phyloP scores from a whole-genome alignment of 257 asterid species.

The Fraxinus americana region DNA sequence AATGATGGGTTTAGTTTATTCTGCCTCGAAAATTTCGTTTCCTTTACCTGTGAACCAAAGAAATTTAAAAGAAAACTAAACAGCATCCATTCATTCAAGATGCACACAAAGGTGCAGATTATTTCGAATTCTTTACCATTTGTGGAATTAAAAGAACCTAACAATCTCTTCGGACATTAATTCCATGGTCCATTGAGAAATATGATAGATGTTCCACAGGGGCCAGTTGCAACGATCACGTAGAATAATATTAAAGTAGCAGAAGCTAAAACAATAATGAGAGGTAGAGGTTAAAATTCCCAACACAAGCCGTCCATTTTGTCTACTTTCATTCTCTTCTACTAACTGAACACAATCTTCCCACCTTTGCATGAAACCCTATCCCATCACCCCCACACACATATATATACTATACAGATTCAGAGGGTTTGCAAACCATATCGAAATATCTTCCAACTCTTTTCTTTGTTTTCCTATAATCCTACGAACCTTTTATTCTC shows the following conservation, averaged over 20 bases:
- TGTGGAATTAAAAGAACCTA: conserved; percentile 20
- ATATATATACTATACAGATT: conserved; percentile 19
- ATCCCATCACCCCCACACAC: background rate
- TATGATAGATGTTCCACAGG: background rate
- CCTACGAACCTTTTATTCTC: background rate
- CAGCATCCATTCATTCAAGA: background rate
- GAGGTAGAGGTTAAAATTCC: conserved; percentile 19
- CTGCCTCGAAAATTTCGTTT: background rate
- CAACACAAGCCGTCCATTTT: conserved; percentile 30
- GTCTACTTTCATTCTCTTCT: background rate
- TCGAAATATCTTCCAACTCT: background rate
- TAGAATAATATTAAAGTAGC: conserved; percentile 8
- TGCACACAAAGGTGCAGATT: background rate
- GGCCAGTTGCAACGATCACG: background rate
- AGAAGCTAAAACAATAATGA: conserved; percentile 18
- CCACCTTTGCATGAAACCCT: background rate
- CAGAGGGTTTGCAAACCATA: background rate
- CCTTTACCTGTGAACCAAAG: conserved; percentile 10
- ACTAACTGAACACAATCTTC: conserved; percentile 19
- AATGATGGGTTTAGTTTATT: conserved; percentile 15
- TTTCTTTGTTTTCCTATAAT: background rate
- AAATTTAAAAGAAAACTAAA: background rate
- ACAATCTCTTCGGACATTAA: conserved; percentile 31
- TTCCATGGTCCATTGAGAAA: conserved; percentile 35
- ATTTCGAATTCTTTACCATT: background rate